A percentile compares a stretch with the other conserved stretches of the same genome.
These are phyloP conservation scores for Cryphonectria parasitica DNA, from an alignment of 2,329 filamentous ascomycete species.

Conservation along the genomic window DNA sequence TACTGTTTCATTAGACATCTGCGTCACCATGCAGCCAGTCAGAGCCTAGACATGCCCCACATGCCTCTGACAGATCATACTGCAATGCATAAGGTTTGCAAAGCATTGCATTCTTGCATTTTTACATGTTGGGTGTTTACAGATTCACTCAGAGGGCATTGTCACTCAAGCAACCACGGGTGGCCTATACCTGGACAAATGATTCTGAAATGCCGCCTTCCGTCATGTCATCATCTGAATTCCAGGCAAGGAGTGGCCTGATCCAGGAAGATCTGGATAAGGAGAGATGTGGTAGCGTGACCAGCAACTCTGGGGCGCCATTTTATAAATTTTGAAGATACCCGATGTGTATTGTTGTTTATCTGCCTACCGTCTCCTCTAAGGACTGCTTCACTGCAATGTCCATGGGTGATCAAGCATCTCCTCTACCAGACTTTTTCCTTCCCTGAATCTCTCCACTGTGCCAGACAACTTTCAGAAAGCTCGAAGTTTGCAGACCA, in stretches of 20 bases:
- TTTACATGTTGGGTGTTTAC: background rate
- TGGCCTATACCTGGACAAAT: background rate
- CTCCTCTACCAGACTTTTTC: slow-evolving; percentile 16
- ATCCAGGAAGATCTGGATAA: background rate
- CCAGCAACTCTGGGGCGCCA: background rate
- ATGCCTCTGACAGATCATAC: background rate
- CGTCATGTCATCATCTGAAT: background rate
- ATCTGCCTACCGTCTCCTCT: slow-evolving; percentile 17
- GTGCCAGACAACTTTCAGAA: background rate
- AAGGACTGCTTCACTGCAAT: slow-evolving; percentile 8
- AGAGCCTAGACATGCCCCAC: background rate
- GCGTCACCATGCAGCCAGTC: slow-evolving; percentile 22
- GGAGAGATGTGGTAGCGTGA: background rate
- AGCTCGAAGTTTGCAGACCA: background rate
- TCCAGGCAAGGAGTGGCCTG: background rate
- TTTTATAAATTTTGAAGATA: background rate
- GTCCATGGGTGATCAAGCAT: slow-evolving; percentile 15
- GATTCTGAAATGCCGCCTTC: background rate
- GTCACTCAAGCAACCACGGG: background rate
- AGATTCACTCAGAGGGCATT: background rate
- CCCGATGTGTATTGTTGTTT: background rate
- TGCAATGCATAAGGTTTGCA: background rate
- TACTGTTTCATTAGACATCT: background rate
- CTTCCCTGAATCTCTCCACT: slow-evolving; percentile 1
- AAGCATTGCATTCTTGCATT: background rate